A percentile compares a stretch with the other conserved stretches of the same genome.
Conservation (phyloP, 768 basidiomycete genomes). For the Arthromyces matolae region DNA sequence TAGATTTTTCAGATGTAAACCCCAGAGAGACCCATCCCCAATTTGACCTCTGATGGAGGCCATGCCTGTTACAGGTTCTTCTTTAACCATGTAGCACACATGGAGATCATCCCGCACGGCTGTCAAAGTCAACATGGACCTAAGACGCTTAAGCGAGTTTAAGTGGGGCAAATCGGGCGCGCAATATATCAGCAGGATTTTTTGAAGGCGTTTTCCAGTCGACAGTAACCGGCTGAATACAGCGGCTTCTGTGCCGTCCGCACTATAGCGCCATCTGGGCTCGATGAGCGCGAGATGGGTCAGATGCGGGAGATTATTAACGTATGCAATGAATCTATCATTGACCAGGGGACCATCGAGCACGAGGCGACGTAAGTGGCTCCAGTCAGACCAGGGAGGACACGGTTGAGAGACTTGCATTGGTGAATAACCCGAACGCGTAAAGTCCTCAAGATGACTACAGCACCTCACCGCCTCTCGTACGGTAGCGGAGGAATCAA, state of each 20-base stretch:
- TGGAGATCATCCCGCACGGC: neutral
- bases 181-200: conserved; percentile 15
- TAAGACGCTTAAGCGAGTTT: conserved; percentile 12
- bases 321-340: conserved; percentile 8
- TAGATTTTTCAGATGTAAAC: conserved; percentile 4
- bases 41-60: conserved; percentile 8
- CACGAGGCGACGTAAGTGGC: conserved; percentile 9
- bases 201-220: conserved; percentile 6
- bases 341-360: conserved; percentile 13
- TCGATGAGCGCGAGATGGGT: conserved; percentile 15
- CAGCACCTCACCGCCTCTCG: conserved; percentile 9
- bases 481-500: conserved; percentile 5
- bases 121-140: neutral
- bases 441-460: conserved; percentile 12
- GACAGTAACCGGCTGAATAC: conserved; percentile 10
- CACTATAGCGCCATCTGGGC: conserved; percentile 14
- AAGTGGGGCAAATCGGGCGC: conserved; percentile 1
- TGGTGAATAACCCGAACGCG: conserved; percentile 12
- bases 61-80: conserved; percentile 3
- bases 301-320: conserved; percentile 6
- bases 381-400: conserved; percentile 11
- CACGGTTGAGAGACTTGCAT: conserved; percentile 10
- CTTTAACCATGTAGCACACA: conserved; percentile 9
- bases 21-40: conserved; percentile 10
- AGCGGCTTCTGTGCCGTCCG: conserved; percentile 13